phyloP scores from a whole-genome alignment of 2,329 filamentous ascomycete species.

The Neofusicoccum sp. region DNA sequence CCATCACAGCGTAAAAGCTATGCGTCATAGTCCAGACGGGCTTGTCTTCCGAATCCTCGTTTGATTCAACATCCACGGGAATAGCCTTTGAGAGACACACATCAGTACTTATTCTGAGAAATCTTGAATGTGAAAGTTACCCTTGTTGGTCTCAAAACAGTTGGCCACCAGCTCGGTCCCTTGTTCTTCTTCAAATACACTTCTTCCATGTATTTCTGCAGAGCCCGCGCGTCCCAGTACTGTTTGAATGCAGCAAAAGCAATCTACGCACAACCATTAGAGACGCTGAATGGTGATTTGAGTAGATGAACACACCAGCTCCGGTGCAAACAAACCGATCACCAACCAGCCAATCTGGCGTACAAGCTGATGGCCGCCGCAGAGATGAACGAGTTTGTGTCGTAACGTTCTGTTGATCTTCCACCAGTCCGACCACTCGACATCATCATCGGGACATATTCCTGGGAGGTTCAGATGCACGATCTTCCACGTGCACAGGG shows the following conservation, averaged over 20 bases:
- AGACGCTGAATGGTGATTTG: not conserved
- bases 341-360: slow-evolving; percentile 16
- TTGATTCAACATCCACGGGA: not conserved
- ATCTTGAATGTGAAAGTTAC: not conserved
- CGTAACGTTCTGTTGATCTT: not conserved
- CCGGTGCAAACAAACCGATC: slow-evolving; percentile 18
- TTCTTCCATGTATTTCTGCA: not conserved
- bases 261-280: not conserved
- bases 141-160: not conserved
- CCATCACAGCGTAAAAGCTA: slow-evolving; percentile 23
- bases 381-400: not conserved
- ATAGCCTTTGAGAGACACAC: not conserved
- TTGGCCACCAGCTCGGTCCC: not conserved
- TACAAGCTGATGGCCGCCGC: slow-evolving; percentile 6
- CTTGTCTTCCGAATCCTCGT: not conserved
- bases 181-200: not conserved
- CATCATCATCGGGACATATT: not conserved
- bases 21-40: slow-evolving; percentile 22
- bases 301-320: not conserved
- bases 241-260: slow-evolving; percentile 18
- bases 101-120: not conserved
- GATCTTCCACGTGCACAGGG: slow-evolving; percentile 20
- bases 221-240: not conserved
- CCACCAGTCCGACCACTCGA: not conserved
- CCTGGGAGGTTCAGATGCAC: slow-evolving; percentile 21